Conservation (phyloP, 1,284 basidiomycete species). For the Apiotrichum siamense region DNA sequence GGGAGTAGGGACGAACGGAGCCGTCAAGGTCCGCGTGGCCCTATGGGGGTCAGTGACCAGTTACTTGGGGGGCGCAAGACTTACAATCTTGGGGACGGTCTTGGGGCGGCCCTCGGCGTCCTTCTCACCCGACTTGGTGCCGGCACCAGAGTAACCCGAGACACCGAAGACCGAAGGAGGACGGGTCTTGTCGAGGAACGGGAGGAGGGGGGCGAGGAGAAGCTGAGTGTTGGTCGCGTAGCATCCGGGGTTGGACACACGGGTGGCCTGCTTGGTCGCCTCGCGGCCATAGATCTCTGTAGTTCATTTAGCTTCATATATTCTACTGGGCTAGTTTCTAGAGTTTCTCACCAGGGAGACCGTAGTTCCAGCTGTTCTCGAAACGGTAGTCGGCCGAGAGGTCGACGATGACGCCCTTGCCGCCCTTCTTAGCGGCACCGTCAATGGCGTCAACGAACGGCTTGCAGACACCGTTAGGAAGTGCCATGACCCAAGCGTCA, state of each 20-base stretch:
- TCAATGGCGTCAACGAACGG: constrained; percentile 96
- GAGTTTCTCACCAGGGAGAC: constrained; percentile 83
- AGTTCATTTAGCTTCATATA: constrained; percentile 25
- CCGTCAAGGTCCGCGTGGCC: constrained; percentile 66
- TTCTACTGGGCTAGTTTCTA: constrained; percentile 6
- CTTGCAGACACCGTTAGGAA: constrained; percentile 95
- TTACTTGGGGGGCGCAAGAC: constrained; percentile 19
- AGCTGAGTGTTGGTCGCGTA: constrained; percentile 92
- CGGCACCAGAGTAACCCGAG: constrained; percentile 91
- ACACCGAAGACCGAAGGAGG: constrained; percentile 86
- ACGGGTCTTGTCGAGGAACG: constrained; percentile 59
- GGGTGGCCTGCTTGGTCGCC: constrained; percentile 61
- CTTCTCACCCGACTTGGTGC: constrained; percentile 64
- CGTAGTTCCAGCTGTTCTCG: constrained; percentile 92
- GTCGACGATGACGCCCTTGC: constrained; percentile 72
- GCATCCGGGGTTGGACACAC: constrained; percentile 96
- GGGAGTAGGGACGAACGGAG: constrained; percentile 73
- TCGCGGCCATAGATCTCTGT: constrained; percentile 77
- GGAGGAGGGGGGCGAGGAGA: constrained; percentile 80
- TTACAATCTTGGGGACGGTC: constrained; percentile 73
- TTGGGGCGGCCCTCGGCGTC: constrained; percentile 63
- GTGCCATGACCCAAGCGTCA: constrained; percentile 95
- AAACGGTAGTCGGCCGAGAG: constrained; percentile 94
- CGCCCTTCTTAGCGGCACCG: constrained; percentile 56
- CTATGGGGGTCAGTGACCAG: constrained; percentile 14